phyloP scores from a whole-genome alignment of 306 rosid genomes.

The Trifolium repens region DNA sequence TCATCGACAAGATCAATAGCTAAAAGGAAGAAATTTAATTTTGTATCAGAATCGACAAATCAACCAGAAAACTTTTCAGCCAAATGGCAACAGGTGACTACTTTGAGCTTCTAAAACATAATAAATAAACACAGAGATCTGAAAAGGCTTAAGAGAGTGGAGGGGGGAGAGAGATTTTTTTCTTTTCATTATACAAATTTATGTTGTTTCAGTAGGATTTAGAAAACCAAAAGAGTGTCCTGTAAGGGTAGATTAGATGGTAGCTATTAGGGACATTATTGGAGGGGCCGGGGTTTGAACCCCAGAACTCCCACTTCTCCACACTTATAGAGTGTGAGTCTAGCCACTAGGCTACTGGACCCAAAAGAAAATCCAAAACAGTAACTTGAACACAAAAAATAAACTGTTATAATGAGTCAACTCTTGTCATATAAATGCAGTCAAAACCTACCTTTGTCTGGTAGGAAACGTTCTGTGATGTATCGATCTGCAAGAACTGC shows the following conservation, averaged over 20 bases:
- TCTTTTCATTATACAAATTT: neutral
- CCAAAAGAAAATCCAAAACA: neutral
- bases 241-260: too few species aligned
- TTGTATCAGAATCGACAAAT: constrained; percentile 23
- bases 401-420: neutral
- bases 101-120: constrained; percentile 19
- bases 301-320: too few species aligned
- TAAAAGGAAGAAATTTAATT: constrained; percentile 49
- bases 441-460: constrained; percentile 77
- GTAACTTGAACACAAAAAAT: neutral
- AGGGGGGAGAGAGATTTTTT: neutral
- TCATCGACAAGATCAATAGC: constrained; percentile 99
- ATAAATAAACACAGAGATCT: constrained; percentile 1
- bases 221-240: neutral
- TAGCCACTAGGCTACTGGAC: too few species aligned
- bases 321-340: too few species aligned
- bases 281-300: too few species aligned
- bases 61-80: constrained; percentile 14
- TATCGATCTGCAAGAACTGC: constrained; percentile 94
- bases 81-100: neutral
- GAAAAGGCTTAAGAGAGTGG: neutral
- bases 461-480: constrained; percentile 89
- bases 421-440: neutral
- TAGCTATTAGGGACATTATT: too few species aligned
- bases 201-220: constrained; percentile 1